Base-by-base conservation (phyloP, 805 yeast species). In the Metschnikowia matae region DNA sequence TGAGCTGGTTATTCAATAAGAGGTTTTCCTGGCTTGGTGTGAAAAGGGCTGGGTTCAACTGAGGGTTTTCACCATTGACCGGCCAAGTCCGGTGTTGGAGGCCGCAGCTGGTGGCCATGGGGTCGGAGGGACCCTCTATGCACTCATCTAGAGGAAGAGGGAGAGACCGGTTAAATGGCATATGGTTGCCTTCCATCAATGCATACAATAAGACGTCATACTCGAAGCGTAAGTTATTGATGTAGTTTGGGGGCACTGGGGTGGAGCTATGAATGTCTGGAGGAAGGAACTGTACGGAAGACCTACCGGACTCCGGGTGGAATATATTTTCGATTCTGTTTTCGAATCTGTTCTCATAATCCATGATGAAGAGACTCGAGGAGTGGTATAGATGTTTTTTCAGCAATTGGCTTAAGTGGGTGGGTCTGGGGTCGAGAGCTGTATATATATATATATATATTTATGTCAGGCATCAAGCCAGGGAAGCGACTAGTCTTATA, bases 141-240 rank as follows among this genome's bases (percentile, higher is more conserved):
- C 14, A 21, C 41, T 41, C 44, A 32, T 34, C 17, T 20, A n/a
- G 45, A 20, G 38, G 38, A 14, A n/a, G 14, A 14, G 45, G 18
- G 23, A 42, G 33, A 17, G 29, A 8, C 21, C 45, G 23, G 31
- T 42, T 42, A 20, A 42, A 42, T 2, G 45, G 38, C 45, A 42
- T 42, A 15, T 20, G 45, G 17, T 42, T 42, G 17, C 38, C 38
- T 21, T 42, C 45, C 45, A 42, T 42, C 45, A 42, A 42, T 4
- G 18, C 15, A 20, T 42, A 42, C 20, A 42, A 34, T 29, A 42
- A 33, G 10, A 32, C 10, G 26, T 42, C 45, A 4, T 42, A 32
- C 5, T 42, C 45, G 17, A 20, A 33, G 15, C 31, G 31, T 15
- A 42, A 34, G 20, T 32, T 34, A 32, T n/a, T 29, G 43, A 4